Conservation (phyloP, 1,139 yeast species). For the Suhomyces wounanorum region DNA sequence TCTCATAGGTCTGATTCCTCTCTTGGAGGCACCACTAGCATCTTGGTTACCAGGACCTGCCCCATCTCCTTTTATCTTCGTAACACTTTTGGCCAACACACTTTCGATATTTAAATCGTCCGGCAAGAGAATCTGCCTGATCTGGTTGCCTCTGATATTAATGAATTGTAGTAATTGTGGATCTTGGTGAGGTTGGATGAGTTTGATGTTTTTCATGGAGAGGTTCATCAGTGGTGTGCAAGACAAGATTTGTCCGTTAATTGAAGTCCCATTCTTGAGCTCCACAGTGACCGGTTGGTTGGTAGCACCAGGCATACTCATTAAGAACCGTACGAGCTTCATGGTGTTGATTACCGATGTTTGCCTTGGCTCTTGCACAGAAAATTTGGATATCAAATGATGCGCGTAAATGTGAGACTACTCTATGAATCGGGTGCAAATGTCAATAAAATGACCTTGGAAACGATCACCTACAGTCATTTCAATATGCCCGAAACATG, state of each 20-base stretch:
- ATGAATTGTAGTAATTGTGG: conserved; percentile 76
- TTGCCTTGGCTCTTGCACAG: neutral
- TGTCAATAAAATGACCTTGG: neutral
- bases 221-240: conserved; percentile 95
- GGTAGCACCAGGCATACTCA: conserved; percentile 68
- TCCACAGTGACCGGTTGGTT: conserved; percentile 91
- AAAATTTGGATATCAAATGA: neutral
- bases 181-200: conserved; percentile 70
- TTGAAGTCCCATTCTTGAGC: conserved; percentile 74
- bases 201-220: conserved; percentile 76
- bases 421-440: neutral
- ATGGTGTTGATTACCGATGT: conserved; percentile 18
- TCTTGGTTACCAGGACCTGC: conserved; percentile 40
- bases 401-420: conserved; percentile 8
- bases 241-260: conserved; percentile 58
- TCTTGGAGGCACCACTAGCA: conserved; percentile 13
- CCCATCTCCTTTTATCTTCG: conserved; percentile 42
- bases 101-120: conserved; percentile 85
- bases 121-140: conserved; percentile 82
- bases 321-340: conserved; percentile 67
- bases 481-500: too few relatives aligned
- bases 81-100: conserved; percentile 52
- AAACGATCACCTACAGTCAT: too few relatives aligned
- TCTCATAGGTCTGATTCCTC: conserved; percentile 19
- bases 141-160: conserved; percentile 87